Evolutionary conservation across 139 green algal species (phyloP).

Genomic region (Chlorella sp.): DNA sequence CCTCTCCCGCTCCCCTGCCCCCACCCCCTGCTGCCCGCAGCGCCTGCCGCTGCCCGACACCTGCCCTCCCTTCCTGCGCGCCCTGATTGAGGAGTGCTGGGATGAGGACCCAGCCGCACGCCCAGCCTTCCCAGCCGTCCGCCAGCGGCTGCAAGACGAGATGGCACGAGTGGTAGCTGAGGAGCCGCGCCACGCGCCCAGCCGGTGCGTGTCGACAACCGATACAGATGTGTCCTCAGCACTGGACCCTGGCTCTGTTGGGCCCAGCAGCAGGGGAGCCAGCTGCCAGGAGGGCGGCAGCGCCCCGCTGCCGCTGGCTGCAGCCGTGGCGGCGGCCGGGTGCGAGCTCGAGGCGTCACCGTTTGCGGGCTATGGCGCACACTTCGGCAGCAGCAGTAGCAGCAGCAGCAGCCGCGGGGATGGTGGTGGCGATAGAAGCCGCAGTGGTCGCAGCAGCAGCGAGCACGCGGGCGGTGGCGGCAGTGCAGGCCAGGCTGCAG

Average conservation of each 20-base stretch:
- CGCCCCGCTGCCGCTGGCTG: not conserved
- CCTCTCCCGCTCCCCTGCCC: not conserved
- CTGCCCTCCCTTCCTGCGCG: slow-evolving; percentile 51
- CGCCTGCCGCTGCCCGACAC: slow-evolving; percentile 61
- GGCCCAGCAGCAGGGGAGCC: not conserved
- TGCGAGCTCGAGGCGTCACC: too few species aligned
- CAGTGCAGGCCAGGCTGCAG: not conserved
- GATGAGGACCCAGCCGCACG: slow-evolving; percentile 56
- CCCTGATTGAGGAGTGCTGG: slow-evolving; percentile 80
- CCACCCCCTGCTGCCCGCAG: slow-evolving; percentile 1
- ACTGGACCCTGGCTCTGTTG: not conserved
- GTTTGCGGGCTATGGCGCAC: too few species aligned
- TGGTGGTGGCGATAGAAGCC: not conserved
- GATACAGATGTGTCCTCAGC: not conserved
- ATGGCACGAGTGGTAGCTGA: not conserved
- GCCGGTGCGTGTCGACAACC: not conserved
- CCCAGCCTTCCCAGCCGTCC: slow-evolving; percentile 64
- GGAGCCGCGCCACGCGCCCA: not conserved
- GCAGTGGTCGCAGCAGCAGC: not conserved
- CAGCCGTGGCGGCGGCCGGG: too few species aligned
- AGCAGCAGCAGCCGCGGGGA: too few species aligned
- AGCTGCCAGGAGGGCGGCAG: not conserved
- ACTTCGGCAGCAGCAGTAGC: not conserved
- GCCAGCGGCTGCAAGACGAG: slow-evolving; percentile 41
- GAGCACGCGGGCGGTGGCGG: too few species aligned